Evolutionary conservation across 306 rosid species (phyloP).

Genomic region (Glycine soja): DNA sequence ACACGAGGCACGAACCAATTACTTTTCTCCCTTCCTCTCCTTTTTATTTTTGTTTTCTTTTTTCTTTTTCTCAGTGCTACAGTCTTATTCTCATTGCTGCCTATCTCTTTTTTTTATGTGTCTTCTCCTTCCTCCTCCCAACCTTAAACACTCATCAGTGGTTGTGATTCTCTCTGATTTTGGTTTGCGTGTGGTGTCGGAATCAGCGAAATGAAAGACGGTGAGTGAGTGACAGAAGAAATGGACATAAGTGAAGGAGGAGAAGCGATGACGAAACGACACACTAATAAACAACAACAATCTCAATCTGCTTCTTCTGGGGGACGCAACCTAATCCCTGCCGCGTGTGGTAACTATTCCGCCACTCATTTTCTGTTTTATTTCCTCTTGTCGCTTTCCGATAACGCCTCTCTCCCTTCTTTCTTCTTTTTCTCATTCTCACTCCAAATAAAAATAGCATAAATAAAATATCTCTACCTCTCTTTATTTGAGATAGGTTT

Average conservation of each 20-base stretch:
- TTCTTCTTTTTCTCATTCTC: no score
- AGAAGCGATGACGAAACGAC: constrained; percentile 48
- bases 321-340: constrained; percentile 35
- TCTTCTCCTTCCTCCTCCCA: neutral
- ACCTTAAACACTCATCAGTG: constrained; percentile 3
- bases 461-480: no score
- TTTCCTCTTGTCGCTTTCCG: constrained; percentile 55
- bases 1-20: constrained; percentile 40
- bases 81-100: constrained; percentile 1
- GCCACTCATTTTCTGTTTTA: constrained; percentile 28
- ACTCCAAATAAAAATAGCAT: no score
- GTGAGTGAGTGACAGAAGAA: constrained; percentile 5
- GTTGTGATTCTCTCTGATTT: neutral
- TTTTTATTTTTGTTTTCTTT: neutral
- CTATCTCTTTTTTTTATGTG: neutral
- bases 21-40: constrained; percentile 42
- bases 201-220: neutral
- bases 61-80: neutral
- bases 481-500: neutral
- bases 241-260: constrained; percentile 50
- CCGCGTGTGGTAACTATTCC: neutral
- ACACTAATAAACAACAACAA: constrained; percentile 46
- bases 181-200: neutral
- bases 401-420: neutral
- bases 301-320: constrained; percentile 38